Conservation (phyloP, 1,284 basidiomycete genomes). For the Puccinia coronata region DNA sequence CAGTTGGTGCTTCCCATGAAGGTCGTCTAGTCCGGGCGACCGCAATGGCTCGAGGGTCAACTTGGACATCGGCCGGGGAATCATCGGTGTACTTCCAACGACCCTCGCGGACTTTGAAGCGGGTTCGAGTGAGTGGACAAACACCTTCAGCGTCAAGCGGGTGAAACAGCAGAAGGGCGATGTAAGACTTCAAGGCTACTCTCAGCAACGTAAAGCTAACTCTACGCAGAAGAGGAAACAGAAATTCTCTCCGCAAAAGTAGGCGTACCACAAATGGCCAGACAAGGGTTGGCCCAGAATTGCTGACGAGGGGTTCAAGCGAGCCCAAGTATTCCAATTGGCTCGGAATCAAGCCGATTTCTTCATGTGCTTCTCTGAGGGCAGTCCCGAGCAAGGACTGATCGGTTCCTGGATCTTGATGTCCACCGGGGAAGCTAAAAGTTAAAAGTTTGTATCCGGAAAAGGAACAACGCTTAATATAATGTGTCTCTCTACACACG, state of each 20-base stretch:
- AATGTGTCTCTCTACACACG: neutral
- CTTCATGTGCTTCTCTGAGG: slow-evolving; percentile 38
- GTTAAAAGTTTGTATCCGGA: neutral
- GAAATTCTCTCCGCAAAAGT: neutral
- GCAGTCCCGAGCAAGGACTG: slow-evolving; percentile 25
- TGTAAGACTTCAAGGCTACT: neutral
- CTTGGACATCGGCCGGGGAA: slow-evolving; percentile 14
- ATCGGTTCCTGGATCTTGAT: slow-evolving; percentile 29
- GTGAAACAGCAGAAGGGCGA: neutral
- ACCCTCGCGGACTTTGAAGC: neutral
- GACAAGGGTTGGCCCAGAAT: slow-evolving; percentile 16
- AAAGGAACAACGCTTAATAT: neutral
- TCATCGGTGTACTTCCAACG: neutral
- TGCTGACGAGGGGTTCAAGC: slow-evolving; percentile 18
- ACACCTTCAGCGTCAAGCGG: slow-evolving; percentile 6
- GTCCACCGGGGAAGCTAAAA: slow-evolving; percentile 41
- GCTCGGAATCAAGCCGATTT: slow-evolving; percentile 23
- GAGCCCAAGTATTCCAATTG: slow-evolving; percentile 34
- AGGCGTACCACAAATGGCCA: slow-evolving; percentile 37
- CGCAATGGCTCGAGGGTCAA: neutral
- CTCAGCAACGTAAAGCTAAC: neutral
- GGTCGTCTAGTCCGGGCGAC: slow-evolving; percentile 9
- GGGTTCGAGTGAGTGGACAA: slow-evolving; percentile 26
- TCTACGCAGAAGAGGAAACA: neutral
- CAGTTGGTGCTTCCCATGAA: slow-evolving; percentile 13